Conservation (phyloP, 2,329 filamentous ascomycete genomes). For the Trichoderma oligosporum region DNA sequence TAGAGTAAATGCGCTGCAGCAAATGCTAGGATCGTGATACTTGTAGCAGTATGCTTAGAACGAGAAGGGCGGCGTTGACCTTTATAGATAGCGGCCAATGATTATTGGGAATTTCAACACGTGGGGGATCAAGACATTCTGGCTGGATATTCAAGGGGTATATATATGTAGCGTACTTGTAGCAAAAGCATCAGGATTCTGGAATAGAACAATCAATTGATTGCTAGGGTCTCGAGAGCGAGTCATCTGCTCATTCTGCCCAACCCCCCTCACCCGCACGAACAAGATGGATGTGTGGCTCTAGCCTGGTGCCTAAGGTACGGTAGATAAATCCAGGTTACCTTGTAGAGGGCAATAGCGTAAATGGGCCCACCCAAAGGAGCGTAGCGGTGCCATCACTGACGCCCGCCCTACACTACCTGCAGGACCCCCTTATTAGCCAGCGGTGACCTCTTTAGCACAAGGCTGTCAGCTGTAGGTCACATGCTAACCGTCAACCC, state of each 20-base stretch:
- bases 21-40: conserved; percentile 38
- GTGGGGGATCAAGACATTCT: neutral
- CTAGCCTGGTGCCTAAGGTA: no score
- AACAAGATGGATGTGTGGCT: neutral
- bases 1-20: conserved; percentile 49
- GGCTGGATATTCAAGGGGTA: neutral
- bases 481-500: conserved; percentile 4
- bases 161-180: no score
- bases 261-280: neutral
- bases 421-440: neutral
- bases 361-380: neutral
- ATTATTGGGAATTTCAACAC: conserved; percentile 8
- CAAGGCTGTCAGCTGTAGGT: conserved; percentile 17
- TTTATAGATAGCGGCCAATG: conserved; percentile 16
- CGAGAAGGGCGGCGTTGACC: neutral
- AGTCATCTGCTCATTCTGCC: conserved; percentile 17
- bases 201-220: neutral
- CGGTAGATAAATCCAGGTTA: no score
- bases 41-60: neutral
- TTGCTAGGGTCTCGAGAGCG: neutral
- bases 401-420: neutral
- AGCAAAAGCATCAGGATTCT: neutral
- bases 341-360: neutral
- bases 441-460: conserved; percentile 7
- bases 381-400: neutral